phyloP scores from a whole-genome alignment of 1,284 basidiomycete species.

The Ceratobasidium sp. region DNA sequence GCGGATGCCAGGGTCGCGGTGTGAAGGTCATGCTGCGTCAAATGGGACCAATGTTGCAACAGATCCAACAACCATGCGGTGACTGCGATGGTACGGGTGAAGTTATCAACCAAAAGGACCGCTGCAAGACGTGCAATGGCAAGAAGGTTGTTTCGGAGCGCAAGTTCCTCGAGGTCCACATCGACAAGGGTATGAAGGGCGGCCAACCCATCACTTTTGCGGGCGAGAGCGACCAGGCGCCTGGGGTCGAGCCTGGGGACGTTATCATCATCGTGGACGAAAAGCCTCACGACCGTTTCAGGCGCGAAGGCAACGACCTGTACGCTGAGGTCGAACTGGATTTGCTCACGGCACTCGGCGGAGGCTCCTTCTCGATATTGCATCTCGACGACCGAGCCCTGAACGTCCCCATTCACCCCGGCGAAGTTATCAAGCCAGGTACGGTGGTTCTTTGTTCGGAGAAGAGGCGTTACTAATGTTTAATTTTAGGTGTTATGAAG shows the following conservation, averaged over 20 bases:
- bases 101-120: constrained; percentile 91
- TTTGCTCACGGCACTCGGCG: constrained; percentile 90
- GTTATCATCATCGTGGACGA: constrained; percentile 98
- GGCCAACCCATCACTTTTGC: constrained; percentile 94
- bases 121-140: constrained; percentile 91
- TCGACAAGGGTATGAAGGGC: constrained; percentile 99
- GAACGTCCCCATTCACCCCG: constrained; percentile 82
- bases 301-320: constrained; percentile 91
- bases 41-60: constrained; percentile 99
- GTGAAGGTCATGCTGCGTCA: constrained; percentile 91
- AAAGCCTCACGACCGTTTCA: constrained; percentile 90
- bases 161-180: constrained; percentile 97
- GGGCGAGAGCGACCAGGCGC: constrained; percentile 96
- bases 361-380: constrained; percentile 87
- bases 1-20: constrained; percentile 86
- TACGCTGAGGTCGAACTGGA: constrained; percentile 88
- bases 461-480: constrained; percentile 18
- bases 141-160: constrained; percentile 95
- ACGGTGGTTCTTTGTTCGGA: constrained; percentile 48
- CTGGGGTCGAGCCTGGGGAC: constrained; percentile 88
- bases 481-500: constrained; percentile 75
- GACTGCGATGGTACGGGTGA: constrained; percentile 93
- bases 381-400: constrained; percentile 94
- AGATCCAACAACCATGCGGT: constrained; percentile 94
- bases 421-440: constrained; percentile 96